Percentiles rank a stretch among this genome's conserved stretches.
Conservation (phyloP, 768 basidiomycete species). For the Royoungia palumana region DNA sequence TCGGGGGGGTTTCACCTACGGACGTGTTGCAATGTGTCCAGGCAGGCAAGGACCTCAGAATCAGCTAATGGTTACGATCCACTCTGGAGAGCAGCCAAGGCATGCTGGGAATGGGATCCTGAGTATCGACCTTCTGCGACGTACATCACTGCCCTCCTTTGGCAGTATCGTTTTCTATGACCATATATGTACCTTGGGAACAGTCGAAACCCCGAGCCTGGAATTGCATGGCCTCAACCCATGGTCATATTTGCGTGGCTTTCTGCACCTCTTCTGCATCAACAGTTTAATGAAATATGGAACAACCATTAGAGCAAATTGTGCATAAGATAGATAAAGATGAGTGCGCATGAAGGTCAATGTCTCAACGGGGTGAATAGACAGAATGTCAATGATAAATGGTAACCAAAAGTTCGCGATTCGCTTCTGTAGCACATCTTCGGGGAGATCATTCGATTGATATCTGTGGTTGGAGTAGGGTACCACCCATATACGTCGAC, state of each 20-base stretch:
- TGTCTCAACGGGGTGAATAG: not conserved
- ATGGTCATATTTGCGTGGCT: not conserved
- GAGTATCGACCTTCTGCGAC: constrained; percentile 15
- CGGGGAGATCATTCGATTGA: constrained; percentile 62
- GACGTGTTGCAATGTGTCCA: not conserved
- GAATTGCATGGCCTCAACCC: not conserved
- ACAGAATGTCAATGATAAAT: not conserved
- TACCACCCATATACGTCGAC: constrained; percentile 42
- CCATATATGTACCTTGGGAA: not conserved
- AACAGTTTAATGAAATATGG: constrained; percentile 5
- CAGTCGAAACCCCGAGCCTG: not conserved
- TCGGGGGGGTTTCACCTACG: not conserved
- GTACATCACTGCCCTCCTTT: not conserved
- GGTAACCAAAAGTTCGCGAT: constrained; percentile 6
- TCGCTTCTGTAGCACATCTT: not conserved
- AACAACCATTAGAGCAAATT: constrained; percentile 17
- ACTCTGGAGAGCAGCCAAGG: constrained; percentile 11
- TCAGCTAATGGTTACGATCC: constrained; percentile 2
- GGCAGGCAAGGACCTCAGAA: constrained; percentile 3
- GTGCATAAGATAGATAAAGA: constrained; percentile 20
- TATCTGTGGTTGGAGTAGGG: constrained; percentile 57
- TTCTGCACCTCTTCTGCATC: not conserved
- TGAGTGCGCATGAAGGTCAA: constrained; percentile 1
- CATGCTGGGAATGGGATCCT: constrained; percentile 10
- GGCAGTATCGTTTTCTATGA: not conserved